Base-by-base conservation (phyloP, 2,329 filamentous ascomycete species). In the Leptoxyphium fumago region DNA sequence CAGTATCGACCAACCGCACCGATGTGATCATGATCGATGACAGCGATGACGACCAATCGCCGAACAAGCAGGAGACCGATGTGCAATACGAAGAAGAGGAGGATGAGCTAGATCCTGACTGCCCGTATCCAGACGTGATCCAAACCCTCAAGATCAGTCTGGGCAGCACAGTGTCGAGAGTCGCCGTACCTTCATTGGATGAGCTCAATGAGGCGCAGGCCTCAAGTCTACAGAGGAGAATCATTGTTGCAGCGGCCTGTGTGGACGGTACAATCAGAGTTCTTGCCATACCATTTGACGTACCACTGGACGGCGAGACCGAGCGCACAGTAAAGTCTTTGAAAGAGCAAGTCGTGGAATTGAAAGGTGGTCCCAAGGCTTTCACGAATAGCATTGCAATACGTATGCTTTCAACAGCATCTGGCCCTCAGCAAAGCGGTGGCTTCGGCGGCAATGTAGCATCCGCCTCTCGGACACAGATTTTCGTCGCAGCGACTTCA, bases 11-110 rank as follows among this genome's bases (percentile, higher is more conserved):
- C 55, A 62, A 50, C 69, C 21, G 21, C 7, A 70, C 11, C 52
- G 68, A 75, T 51, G 61, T 74, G 45, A 74, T 75, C 64, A 68
- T 76, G 39, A 68, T 74, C 47, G 72, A 75, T 53, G 72, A 70
- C 2, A 71, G 74, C 49, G 72, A 77, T 34, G 73, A 76, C 40
- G 68, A 68, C 17, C 17, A 42, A 29, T n/a, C 52, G 41, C 36
- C 50, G 17, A 14, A 32, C 13, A 21, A 10, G 26, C 4, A 17
- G 43, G 49, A 29, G 49, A 54, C 54, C 11, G 50, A 53, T 44
- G 60, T 64, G 32, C 61, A 71, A 11, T 76, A 74, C 43, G 69
- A 75, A 46, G 58, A 67, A 0, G 69, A 75, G 36, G 73, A 78
- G 43, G 70, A 73, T 34, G 75, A 79, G 54, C 59, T 73, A n/a